These are phyloP conservation scores for Pyrus communis DNA, from an alignment of 306 rosid genomes.

Conservation along the genomic window DNA sequence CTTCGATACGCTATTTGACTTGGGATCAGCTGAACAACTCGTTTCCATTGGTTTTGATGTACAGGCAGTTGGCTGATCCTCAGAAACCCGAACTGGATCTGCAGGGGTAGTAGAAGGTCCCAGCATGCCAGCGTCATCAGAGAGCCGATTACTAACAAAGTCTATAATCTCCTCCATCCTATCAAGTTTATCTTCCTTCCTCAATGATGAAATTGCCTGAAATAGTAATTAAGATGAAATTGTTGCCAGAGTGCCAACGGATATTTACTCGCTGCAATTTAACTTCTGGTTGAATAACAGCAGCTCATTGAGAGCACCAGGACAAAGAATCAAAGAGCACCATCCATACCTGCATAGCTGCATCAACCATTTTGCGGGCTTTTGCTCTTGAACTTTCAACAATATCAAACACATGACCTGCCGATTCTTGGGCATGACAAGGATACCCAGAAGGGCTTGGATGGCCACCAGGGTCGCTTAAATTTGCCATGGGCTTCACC, in stretches of 20 bases:
- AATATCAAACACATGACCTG: constrained; percentile 68
- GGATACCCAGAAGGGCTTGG: constrained; percentile 45
- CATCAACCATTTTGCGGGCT: constrained; percentile 62
- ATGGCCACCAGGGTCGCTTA: constrained; percentile 50
- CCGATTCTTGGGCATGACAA: constrained; percentile 49
- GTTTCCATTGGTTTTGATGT: constrained; percentile 30
- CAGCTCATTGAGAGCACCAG: not conserved
- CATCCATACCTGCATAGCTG: constrained; percentile 65
- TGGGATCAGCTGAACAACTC: constrained; percentile 38
- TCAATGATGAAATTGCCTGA: constrained; percentile 66
- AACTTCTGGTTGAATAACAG: not conserved
- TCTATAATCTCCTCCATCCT: constrained; percentile 67
- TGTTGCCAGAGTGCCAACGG: constrained; percentile 13
- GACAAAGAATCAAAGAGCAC: not conserved
- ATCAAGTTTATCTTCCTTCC: constrained; percentile 43
- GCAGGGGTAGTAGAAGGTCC: constrained; percentile 26
- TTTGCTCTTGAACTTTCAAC: constrained; percentile 73
- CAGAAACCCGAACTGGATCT: constrained; percentile 44
- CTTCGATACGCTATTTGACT: constrained; percentile 34
- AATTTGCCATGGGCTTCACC: constrained; percentile 38
- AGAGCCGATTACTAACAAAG: constrained; percentile 57
- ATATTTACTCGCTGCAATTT: not conserved
- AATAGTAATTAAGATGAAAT: constrained; percentile 24
- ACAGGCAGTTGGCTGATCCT: constrained; percentile 42
- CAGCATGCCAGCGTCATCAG: constrained; percentile 46